These are phyloP conservation scores for Neopestalotiopsis clavispora DNA, from an alignment of 2,329 filamentous ascomycete species.

Conservation along the genomic window DNA sequence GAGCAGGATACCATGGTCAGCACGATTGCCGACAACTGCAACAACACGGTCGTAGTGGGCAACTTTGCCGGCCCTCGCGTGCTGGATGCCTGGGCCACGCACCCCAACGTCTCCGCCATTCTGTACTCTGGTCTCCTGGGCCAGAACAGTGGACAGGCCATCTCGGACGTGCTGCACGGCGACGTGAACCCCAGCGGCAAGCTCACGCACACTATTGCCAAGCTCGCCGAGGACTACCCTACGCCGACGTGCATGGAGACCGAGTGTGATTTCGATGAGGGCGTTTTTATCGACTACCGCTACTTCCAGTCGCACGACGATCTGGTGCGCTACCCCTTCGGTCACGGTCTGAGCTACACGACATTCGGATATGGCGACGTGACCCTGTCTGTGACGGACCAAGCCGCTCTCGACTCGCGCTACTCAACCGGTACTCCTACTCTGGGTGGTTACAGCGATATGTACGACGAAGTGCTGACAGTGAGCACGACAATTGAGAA, in stretches of 20 bases:
- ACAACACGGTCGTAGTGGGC: slow-evolving; percentile 72
- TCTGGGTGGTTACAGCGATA: slow-evolving; percentile 50
- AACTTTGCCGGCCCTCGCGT: slow-evolving; percentile 68
- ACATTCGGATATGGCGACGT: slow-evolving; percentile 25
- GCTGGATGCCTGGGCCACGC: slow-evolving; percentile 59
- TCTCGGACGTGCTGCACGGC: slow-evolving; percentile 65
- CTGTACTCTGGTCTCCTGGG: slow-evolving; percentile 65
- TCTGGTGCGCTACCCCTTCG: slow-evolving; percentile 59
- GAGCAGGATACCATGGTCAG: slow-evolving; percentile 58
- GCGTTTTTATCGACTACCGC: slow-evolving; percentile 57
- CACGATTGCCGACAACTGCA: slow-evolving; percentile 63
- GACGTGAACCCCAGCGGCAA: slow-evolving; percentile 63
- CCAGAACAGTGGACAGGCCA: slow-evolving; percentile 58
- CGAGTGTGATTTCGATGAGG: slow-evolving; percentile 21
- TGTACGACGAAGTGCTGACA: slow-evolving; percentile 49
- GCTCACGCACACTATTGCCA: slow-evolving; percentile 62
- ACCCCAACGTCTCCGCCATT: slow-evolving; percentile 65
- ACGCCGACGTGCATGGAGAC: slow-evolving; percentile 33
- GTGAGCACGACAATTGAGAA: slow-evolving; percentile 69
- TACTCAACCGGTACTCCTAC: slow-evolving; percentile 38
- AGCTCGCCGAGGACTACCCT: slow-evolving; percentile 51
- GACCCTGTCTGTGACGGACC: slow-evolving; percentile 2
- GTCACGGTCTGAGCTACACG: slow-evolving; percentile 45
- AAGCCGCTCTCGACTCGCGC: slow-evolving; percentile 1
- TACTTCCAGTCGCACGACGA: slow-evolving; percentile 57